Conservation (phyloP, 805 yeast species). For the Pichia eremophila region DNA sequence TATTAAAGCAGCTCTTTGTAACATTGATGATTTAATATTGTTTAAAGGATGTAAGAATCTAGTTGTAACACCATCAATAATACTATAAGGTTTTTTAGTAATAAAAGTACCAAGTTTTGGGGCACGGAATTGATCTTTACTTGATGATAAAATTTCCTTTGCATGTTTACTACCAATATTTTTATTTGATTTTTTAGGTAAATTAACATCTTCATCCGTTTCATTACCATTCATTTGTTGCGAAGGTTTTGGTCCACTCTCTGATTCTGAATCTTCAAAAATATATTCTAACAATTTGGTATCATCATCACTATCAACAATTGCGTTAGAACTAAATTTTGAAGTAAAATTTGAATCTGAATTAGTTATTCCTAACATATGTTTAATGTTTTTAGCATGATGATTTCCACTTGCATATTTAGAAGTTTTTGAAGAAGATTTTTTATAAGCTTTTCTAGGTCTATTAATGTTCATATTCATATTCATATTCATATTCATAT, state of each 20-base stretch:
- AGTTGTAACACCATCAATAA: constrained; percentile 90
- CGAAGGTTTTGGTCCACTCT: constrained; percentile 10
- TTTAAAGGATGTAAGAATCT: constrained; percentile 55
- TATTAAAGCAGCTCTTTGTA: constrained; percentile 15
- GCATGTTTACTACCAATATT: constrained; percentile 71
- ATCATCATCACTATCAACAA: constrained; percentile 32
- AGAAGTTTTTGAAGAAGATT: neutral
- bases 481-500: neutral
- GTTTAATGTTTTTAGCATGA: constrained; percentile 21
- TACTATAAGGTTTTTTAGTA: constrained; percentile 75
- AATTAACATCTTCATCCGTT: constrained; percentile 83
- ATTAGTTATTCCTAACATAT: constrained; percentile 11
- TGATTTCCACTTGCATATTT: constrained; percentile 20
- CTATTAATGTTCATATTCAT: neutral
- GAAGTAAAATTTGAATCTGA: constrained; percentile 10
- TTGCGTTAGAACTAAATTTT: constrained; percentile 9
- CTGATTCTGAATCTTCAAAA: constrained; percentile 30
- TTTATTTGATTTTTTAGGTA: constrained; percentile 61
- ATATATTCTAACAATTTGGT: constrained; percentile 69
- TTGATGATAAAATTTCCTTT: constrained; percentile 87
- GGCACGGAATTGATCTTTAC: constrained; percentile 77
- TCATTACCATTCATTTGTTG: constrained; percentile 63
- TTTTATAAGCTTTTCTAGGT: constrained; percentile 3
- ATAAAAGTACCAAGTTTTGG: constrained; percentile 93
- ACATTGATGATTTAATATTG: constrained; percentile 17